Evolutionary conservation across 208 protist species (phyloP).

Genomic region (Trichomonas vaginalis): DNA sequence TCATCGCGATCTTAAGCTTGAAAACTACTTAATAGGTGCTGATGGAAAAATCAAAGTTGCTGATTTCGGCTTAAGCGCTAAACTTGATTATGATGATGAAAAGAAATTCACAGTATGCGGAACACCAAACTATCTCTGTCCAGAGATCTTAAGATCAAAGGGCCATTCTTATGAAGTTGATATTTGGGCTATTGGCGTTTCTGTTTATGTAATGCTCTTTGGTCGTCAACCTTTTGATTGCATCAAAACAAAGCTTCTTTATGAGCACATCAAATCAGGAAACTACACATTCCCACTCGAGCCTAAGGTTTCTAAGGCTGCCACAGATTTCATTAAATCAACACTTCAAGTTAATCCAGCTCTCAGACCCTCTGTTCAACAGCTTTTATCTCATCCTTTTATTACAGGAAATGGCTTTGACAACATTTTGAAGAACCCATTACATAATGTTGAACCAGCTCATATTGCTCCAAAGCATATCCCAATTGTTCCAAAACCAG

Average conservation of each 20-base stretch:
- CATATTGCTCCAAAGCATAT: too few relatives aligned
- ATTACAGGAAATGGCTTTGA: too few relatives aligned
- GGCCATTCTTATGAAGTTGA: conserved; percentile 82
- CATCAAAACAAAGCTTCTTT: neutral
- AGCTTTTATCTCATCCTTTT: neutral
- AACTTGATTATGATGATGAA: conserved; percentile 65
- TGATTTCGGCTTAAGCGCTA: conserved; percentile 71
- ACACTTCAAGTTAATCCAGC: neutral
- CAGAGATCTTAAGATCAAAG: neutral
- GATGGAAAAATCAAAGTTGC: conserved; percentile 65
- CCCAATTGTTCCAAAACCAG: neutral
- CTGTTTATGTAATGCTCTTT: neutral
- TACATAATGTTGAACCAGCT: too few relatives aligned
- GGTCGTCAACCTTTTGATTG: neutral
- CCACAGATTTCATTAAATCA: neutral
- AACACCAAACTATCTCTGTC: conserved; percentile 25
- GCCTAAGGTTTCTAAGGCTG: neutral
- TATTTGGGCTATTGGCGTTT: neutral
- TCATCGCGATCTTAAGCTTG: conserved; percentile 82
- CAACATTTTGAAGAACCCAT: too few relatives aligned
- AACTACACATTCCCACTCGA: neutral
- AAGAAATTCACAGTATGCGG: conserved; percentile 47
- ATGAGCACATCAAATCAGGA: neutral
- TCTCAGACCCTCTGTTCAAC: neutral
- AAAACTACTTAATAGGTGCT: conserved; percentile 73